Evolutionary conservation across 371 early-diverging fungal genomes (phyloP).

Genomic region (Mucor mucedo): DNA sequence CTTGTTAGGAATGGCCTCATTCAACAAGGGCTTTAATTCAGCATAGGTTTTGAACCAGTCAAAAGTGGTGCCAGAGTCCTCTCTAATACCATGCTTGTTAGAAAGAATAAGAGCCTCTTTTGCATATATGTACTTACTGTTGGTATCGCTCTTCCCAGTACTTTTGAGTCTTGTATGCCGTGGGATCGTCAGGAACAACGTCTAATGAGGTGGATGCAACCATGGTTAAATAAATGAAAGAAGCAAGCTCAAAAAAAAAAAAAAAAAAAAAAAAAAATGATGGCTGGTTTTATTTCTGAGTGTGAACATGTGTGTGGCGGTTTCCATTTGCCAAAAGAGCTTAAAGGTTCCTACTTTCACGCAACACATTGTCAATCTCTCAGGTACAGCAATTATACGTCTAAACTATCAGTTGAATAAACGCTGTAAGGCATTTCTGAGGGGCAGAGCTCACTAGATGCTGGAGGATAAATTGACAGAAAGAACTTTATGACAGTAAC

Average conservation of each 20-base stretch:
- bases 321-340: too few species aligned
- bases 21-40: conserved; percentile 69
- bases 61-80: conserved; percentile 63
- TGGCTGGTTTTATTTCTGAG: too few species aligned
- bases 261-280: conserved; percentile 6
- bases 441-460: too few species aligned
- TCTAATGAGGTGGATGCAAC: conserved; percentile 50
- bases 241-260: neutral
- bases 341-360: too few species aligned
- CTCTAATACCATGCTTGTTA: conserved; percentile 29
- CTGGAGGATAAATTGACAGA: too few species aligned
- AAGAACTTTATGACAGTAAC: too few species aligned
- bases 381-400: too few species aligned
- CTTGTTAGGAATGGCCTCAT: conserved; percentile 59
- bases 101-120: too few species aligned
- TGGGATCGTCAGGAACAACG: conserved; percentile 68
- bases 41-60: conserved; percentile 90
- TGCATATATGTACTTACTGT: conserved; percentile 26
- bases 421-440: too few species aligned
- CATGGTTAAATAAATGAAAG: conserved; percentile 17
- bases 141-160: conserved; percentile 68
- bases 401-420: too few species aligned
- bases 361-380: too few species aligned
- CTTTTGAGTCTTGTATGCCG: conserved; percentile 65
- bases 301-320: too few species aligned